These are phyloP conservation scores for Penstemon davidsonii DNA, from an alignment of 257 asterid species.

Conservation along the genomic window DNA sequence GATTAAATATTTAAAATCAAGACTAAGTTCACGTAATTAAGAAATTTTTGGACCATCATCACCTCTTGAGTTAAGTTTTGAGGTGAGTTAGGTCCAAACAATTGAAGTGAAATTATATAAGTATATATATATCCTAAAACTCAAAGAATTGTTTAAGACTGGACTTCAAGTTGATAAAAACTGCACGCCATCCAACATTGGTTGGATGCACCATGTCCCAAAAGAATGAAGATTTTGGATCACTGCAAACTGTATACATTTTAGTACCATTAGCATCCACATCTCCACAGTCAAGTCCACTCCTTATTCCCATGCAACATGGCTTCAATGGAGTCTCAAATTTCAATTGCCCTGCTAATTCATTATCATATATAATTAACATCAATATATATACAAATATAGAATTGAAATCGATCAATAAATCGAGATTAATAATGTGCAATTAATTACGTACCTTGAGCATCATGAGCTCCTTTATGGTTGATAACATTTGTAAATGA, in stretches of 20 bases:
- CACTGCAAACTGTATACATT: slow-evolving; percentile 64
- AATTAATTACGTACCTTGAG: slow-evolving; percentile 34
- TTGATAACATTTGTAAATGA: slow-evolving; percentile 52
- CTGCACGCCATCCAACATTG: slow-evolving; percentile 84
- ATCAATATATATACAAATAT: background rate
- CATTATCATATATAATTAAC: background rate
- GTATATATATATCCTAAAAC: background rate
- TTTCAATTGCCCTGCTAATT: slow-evolving; percentile 43
- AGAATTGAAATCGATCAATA: background rate
- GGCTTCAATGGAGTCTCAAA: slow-evolving; percentile 75
- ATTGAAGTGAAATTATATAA: too few species aligned
- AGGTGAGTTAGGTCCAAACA: too few species aligned
- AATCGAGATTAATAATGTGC: too few species aligned
- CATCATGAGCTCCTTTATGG: slow-evolving; percentile 28
- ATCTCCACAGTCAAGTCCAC: slow-evolving; percentile 47
- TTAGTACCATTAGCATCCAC: slow-evolving; percentile 56
- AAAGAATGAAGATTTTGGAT: slow-evolving; percentile 62
- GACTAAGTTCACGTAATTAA: too few species aligned
- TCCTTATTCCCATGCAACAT: slow-evolving; percentile 64
- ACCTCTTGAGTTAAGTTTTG: too few species aligned
- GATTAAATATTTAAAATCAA: too few species aligned
- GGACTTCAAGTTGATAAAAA: slow-evolving; percentile 40
- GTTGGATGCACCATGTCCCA: slow-evolving; percentile 91
- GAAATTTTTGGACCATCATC: too few species aligned
- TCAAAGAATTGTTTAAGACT: slow-evolving; percentile 43